These are phyloP conservation scores for Coniella lustricola DNA, from an alignment of 2,329 filamentous ascomycete species.

Conservation along the genomic window DNA sequence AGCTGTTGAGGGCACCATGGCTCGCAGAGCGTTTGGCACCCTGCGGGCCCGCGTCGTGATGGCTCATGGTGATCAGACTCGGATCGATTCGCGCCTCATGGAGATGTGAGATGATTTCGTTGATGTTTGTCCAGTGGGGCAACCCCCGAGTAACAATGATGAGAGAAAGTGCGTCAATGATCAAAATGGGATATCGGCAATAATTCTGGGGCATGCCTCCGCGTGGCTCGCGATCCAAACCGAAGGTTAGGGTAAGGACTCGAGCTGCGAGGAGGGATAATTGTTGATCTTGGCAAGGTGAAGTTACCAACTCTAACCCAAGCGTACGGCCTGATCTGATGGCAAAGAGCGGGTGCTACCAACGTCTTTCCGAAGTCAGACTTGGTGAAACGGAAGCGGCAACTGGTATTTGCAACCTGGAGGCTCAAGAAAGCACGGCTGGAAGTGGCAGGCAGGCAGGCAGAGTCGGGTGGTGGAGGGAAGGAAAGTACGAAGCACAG, in stretches of 20 bases:
- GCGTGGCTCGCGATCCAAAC: conserved; percentile 10
- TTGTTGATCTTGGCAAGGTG: conserved; percentile 3
- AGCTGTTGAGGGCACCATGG: conserved; percentile 31
- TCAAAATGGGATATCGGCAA: conserved; percentile 10
- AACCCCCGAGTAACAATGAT: conserved; percentile 11
- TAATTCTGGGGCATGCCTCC: not conserved
- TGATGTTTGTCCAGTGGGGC: no score
- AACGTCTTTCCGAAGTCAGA: not conserved
- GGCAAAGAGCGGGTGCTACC: not conserved
- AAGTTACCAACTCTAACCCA: not conserved
- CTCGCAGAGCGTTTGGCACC: conserved; percentile 30
- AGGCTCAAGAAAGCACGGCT: not conserved
- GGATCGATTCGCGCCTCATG: not conserved
- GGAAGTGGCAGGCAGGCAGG: not conserved
- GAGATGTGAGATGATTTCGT: not conserved
- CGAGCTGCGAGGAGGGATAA: conserved; percentile 3
- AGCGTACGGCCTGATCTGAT: not conserved
- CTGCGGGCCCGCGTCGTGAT: conserved; percentile 19
- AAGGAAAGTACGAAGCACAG: not conserved
- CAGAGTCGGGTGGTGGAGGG: not conserved
- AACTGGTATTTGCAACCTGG: not conserved
- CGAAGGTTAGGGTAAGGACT: conserved; percentile 6
- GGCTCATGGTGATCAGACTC: conserved; percentile 6
- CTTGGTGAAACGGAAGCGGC: not conserved
- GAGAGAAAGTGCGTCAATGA: conserved; percentile 4